phyloP scores from a whole-genome alignment of 768 basidiomycete genomes.

The Hysterangium stoloniferum region DNA sequence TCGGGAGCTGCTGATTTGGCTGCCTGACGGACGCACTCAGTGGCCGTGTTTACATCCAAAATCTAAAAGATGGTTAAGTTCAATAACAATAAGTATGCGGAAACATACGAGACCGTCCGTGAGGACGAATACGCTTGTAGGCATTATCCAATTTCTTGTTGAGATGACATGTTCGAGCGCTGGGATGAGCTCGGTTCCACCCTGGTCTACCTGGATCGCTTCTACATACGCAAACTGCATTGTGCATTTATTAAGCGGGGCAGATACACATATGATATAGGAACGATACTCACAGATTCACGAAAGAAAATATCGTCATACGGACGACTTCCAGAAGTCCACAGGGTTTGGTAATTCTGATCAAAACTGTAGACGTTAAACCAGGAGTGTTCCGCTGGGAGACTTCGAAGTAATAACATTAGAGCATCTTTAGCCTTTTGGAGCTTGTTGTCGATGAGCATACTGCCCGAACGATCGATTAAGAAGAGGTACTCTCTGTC shows the following conservation, averaged over 20 bases:
- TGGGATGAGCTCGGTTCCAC: conserved; percentile 42
- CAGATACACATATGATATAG: too few species aligned
- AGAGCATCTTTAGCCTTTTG: conserved; percentile 42
- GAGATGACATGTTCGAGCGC: conserved; percentile 35
- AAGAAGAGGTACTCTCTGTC: conserved; percentile 47
- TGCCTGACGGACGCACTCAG: conserved; percentile 20
- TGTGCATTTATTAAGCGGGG: too few species aligned
- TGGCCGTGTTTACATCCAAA: conserved; percentile 19
- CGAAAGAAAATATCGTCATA: not conserved
- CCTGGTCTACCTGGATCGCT: conserved; percentile 34
- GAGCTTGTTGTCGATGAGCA: conserved; percentile 33
- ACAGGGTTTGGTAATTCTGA: not conserved
- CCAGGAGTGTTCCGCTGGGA: conserved; percentile 37
- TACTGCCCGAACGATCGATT: conserved; percentile 54
- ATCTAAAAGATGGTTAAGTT: conserved; percentile 3
- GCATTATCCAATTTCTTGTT: conserved; percentile 25
- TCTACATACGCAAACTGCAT: too few species aligned
- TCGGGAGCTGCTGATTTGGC: conserved; percentile 27
- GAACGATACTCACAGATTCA: not conserved
- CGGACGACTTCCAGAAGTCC: not conserved
- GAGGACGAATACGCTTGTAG: conserved; percentile 47
- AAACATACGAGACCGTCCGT: conserved; percentile 46
- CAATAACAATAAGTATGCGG: not conserved
- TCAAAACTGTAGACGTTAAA: conserved; percentile 56
- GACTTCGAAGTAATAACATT: conserved; percentile 33